A percentile compares a stretch with the other conserved stretches of the same genome.
phyloP scores from a whole-genome alignment of 345 rosid genomes.

The Cardamine resedifolia region DNA sequence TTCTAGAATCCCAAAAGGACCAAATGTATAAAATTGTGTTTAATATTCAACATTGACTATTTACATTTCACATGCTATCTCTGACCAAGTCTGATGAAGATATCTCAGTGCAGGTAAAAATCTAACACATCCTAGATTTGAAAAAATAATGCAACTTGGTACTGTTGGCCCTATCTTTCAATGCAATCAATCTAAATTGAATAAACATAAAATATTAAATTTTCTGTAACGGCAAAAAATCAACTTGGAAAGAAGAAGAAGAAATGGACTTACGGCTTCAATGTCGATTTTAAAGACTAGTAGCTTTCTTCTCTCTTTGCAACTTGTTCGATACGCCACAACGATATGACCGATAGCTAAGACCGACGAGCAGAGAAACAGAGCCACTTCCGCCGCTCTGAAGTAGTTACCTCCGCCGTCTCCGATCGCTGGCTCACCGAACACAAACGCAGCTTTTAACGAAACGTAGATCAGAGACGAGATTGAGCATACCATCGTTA shows the following conservation, averaged over 20 bases:
- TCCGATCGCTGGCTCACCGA: constrained; percentile 42
- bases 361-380: constrained; percentile 61
- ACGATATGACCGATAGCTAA: constrained; percentile 72
- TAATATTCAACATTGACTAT: constrained; percentile 30
- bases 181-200: constrained; percentile 15
- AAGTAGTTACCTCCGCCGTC: constrained; percentile 40
- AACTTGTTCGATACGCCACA: constrained; percentile 82
- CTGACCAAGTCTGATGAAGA: constrained; percentile 23
- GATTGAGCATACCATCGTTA: constrained; percentile 70
- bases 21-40: neutral
- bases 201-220: constrained; percentile 1
- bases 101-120: constrained; percentile 3
- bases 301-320: constrained; percentile 89
- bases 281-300: constrained; percentile 92
- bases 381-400: constrained; percentile 61
- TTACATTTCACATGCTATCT: constrained; percentile 29
- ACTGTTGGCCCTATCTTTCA: constrained; percentile 34
- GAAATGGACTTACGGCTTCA: constrained; percentile 77
- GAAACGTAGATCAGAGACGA: constrained; percentile 69
- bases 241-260: neutral
- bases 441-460: constrained; percentile 71
- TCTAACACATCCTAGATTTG: constrained; percentile 20
- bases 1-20: constrained; percentile 24
- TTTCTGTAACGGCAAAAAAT: constrained; percentile 22
- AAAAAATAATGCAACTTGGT: constrained; percentile 27